Evolutionary conservation across 1,284 basidiomycete species (phyloP).

Genomic region (Erythrobasidium hasegawianum): DNA sequence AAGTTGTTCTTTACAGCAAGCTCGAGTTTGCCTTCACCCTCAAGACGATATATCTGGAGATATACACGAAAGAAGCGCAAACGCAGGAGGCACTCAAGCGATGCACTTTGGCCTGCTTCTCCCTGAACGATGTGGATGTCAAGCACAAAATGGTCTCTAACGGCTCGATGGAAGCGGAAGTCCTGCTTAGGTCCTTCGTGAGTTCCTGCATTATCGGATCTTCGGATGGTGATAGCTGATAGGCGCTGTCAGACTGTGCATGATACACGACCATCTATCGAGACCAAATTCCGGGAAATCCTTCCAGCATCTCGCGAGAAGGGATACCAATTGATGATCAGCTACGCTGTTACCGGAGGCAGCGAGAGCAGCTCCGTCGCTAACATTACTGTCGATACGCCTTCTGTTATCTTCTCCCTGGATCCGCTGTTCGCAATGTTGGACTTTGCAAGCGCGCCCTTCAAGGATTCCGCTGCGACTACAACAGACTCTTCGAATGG

Average conservation of each 20-base stretch:
- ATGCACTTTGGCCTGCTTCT: conserved; percentile 80
- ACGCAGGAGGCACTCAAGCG: conserved; percentile 63
- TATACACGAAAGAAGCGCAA: conserved; percentile 73
- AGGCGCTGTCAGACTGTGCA: conserved; percentile 60
- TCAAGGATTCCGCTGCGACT: conserved; percentile 43
- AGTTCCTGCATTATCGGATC: neutral
- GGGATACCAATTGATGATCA: conserved; percentile 90
- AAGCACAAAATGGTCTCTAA: conserved; percentile 80
- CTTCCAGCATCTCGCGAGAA: conserved; percentile 76
- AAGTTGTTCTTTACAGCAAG: conserved; percentile 59
- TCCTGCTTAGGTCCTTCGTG: conserved; percentile 75
- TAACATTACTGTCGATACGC: conserved; percentile 86
- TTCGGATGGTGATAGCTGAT: neutral
- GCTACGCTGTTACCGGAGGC: conserved; percentile 71
- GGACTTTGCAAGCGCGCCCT: conserved; percentile 74
- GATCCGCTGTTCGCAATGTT: conserved; percentile 87
- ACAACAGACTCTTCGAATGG: neutral
- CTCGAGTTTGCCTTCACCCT: conserved; percentile 75
- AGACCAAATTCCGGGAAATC: conserved; percentile 86
- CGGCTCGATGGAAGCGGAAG: conserved; percentile 77
- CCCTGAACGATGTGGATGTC: conserved; percentile 73
- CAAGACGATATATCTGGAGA: conserved; percentile 74
- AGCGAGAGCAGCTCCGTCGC: conserved; percentile 61
- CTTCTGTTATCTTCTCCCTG: conserved; percentile 86
- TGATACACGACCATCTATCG: conserved; percentile 73